Base-by-base conservation (phyloP, 257 asterid species). In the Oldenlandia corymbosa region DNA sequence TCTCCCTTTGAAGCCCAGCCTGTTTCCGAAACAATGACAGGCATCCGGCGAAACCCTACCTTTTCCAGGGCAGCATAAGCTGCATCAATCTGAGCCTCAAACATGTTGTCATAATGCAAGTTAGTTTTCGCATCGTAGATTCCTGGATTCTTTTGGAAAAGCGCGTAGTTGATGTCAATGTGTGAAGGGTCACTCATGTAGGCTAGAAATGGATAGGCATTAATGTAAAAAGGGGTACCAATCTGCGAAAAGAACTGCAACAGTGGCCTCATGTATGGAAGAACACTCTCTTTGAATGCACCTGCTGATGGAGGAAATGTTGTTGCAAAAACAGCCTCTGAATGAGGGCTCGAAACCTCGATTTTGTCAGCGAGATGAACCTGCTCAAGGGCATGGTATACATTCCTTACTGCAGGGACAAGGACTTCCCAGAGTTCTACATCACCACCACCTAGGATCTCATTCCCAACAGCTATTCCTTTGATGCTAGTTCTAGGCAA, bases 1-100 rank as follows among this genome's bases (percentile, higher is more conserved):
- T 87, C 97, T 12, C 97, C 97, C 5, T 57, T 68, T 0, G 97
- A 90, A 27, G 91, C 95, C 97, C 97, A 90, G 2, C 95, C 97
- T 0, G 95, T 90, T 55, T 90, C 97, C 0, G 97, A 87, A 55
- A 87, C 95, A n/a, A 90, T 80, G 3, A 87, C 97, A 9, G 79
- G 83, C 91, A 85, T 87, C 58, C 71, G 74, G 18, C 42, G 66
- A 9, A 69, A 85, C 2, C 88, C 89, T 1, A 55, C 71, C 75
- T 90, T 87, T 68, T 90, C 95, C 59, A 90, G 45, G 2, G 95
- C 97, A 1, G 76, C 82, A 20, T 90, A 87, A 0, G 95, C 62
- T 0, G 97, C 97, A 63, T 90, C 97, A 14, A 90, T 71, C 78
- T 65, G 72, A 10, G 97, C 97, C n/a, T 85, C 95, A 11, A 87